phyloP scores from a whole-genome alignment of 305 asterid genomes.

The Fraxinus baroniana region DNA sequence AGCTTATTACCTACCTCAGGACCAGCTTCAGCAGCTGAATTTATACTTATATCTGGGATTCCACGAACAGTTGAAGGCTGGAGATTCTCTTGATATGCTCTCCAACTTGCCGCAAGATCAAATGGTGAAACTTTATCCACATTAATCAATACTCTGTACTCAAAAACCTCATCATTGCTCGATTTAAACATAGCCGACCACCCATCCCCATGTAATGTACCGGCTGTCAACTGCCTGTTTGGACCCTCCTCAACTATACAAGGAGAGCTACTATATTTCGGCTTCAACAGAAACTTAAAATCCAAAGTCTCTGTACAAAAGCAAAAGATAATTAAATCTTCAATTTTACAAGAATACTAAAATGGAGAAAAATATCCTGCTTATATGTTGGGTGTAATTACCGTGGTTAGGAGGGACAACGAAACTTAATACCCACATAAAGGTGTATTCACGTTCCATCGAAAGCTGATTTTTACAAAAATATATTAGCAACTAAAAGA shows the following conservation, averaged over 20 bases:
- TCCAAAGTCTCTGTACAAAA: constrained; percentile 74
- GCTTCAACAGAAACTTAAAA: constrained; percentile 88
- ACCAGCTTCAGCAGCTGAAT: constrained; percentile 46
- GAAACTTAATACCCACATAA: constrained; percentile 92
- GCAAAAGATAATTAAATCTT: constrained; percentile 18
- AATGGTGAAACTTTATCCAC: constrained; percentile 89
- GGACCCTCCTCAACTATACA: constrained; percentile 90
- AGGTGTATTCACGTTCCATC: constrained; percentile 88
- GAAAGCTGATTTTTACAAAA: constrained; percentile 52
- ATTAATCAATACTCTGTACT: constrained; percentile 71
- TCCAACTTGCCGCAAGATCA: constrained; percentile 99
- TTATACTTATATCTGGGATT: constrained; percentile 85
- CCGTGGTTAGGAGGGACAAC: constrained; percentile 98
- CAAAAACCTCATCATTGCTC: constrained; percentile 60
- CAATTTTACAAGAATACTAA: constrained; percentile 8
- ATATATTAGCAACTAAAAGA: constrained; percentile 7
- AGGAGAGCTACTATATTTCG: constrained; percentile 51
- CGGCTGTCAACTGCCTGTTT: constrained; percentile 71
- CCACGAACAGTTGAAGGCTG: constrained; percentile 93
- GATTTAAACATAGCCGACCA: constrained; percentile 63
- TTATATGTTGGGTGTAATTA: constrained; percentile 29
- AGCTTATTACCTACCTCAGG: constrained; percentile 46
- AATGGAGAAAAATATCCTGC: constrained; percentile 5
- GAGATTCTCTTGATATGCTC: constrained; percentile 89
- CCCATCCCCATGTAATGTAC: constrained; percentile 74